A percentile compares a stretch with the other conserved stretches of the same genome.
Conservation (phyloP, 2,329 filamentous ascomycete species). For the Verticillium alfalfae region DNA sequence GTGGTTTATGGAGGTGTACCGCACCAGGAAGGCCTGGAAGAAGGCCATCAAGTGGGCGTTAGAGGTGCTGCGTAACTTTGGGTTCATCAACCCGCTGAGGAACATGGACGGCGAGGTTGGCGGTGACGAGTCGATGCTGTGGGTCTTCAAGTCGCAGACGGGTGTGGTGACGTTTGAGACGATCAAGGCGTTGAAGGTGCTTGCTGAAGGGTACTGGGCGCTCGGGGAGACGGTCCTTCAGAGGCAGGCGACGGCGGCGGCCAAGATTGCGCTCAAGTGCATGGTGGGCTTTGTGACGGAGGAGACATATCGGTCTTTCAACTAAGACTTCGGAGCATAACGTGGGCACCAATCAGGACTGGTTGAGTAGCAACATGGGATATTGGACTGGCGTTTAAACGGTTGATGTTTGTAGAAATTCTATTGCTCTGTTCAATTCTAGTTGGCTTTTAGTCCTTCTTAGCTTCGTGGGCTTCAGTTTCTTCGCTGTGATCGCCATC, state of each 20-base stretch:
- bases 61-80: slow-evolving; percentile 26
- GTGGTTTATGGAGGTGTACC: slow-evolving; percentile 26
- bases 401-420: too few species aligned
- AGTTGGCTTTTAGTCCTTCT: too few species aligned
- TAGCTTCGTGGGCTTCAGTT: not conserved
- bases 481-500: not conserved
- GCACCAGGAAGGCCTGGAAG: slow-evolving; percentile 21
- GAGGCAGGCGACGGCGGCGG: slow-evolving; percentile 18
- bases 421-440: too few species aligned
- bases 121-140: slow-evolving; percentile 12
- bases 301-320: slow-evolving; percentile 7
- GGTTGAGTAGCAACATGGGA: not conserved
- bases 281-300: slow-evolving; percentile 26
- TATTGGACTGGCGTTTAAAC: not conserved
- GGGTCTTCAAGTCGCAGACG: slow-evolving; percentile 15
- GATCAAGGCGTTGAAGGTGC: slow-evolving; percentile 21
- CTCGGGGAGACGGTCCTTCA: slow-evolving; percentile 20
- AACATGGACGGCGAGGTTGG: slow-evolving; percentile 7
- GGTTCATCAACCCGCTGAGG: slow-evolving; percentile 17
- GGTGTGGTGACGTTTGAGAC: slow-evolving; percentile 27
- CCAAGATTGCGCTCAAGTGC: slow-evolving; percentile 20
- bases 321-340: not conserved
- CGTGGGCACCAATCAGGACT: not conserved
- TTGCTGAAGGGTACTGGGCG: slow-evolving; percentile 20
- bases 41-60: slow-evolving; percentile 23